phyloP scores from a whole-genome alignment of 371 early-diverging fungal genomes.

The Fennellomyces sp. region DNA sequence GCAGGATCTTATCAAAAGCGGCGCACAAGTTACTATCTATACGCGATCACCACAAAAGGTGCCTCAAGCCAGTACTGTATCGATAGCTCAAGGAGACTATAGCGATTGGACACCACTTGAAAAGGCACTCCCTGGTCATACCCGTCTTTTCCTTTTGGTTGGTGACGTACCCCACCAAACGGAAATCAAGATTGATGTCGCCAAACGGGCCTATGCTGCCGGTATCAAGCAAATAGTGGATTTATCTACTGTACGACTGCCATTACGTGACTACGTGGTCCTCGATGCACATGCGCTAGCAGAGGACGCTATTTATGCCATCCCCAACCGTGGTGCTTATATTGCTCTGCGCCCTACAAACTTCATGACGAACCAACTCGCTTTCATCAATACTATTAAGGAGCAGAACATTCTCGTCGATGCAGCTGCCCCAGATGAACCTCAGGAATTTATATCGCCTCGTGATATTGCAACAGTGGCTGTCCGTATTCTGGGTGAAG shows the following conservation, averaged over 20 bases:
- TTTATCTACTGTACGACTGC: slow-evolving; percentile 23
- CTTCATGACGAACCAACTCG: slow-evolving; percentile 24
- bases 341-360: slow-evolving; percentile 14
- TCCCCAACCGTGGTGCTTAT: slow-evolving; percentile 24
- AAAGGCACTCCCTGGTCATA: slow-evolving; percentile 25
- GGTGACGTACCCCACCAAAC: slow-evolving; percentile 2
- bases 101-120: slow-evolving; percentile 16
- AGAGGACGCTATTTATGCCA: slow-evolving; percentile 25
- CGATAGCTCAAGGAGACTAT: slow-evolving; percentile 38
- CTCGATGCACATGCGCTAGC: slow-evolving; percentile 17
- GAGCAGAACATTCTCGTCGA: not conserved
- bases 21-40: no score
- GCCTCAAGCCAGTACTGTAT: no score
- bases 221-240: slow-evolving; percentile 39
- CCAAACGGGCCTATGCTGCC: slow-evolving; percentile 26
- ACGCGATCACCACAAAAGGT: no score
- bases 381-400: not conserved
- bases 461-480: slow-evolving; percentile 17
- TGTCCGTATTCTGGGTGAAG: slow-evolving; percentile 6
- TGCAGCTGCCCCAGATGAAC: not conserved
- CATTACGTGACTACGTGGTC: slow-evolving; percentile 23
- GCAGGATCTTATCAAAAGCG: no score
- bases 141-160: slow-evolving; percentile 30
- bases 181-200: no score
- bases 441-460: slow-evolving; percentile 9